Evolutionary conservation across 305 asterid species (phyloP), one percentile per base, ranked within the genome.

Genomic region (Vinca major): DNA sequence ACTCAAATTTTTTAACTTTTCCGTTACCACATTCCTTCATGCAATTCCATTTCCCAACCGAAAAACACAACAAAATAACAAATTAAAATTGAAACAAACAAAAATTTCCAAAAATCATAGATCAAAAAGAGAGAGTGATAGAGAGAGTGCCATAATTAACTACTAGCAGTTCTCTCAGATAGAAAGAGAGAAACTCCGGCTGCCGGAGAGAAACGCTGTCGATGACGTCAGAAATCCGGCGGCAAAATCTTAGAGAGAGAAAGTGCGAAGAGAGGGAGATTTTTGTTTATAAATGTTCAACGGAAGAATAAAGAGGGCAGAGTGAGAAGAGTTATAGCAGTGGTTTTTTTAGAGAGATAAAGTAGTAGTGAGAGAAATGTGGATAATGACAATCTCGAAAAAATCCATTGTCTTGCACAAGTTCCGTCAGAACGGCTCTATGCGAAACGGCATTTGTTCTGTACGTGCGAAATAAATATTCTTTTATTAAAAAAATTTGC

Each of bases 231-330:
- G n/a, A 45, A 63, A 58, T 45, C 67, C 67, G 48, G 49, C 72
- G 62, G 70, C 55, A 51, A 60, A 49, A 26, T 63, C 65, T 71
- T 43, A 71, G 80, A 78, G 76, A 78, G 80, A 20, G 48, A 36
- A 39, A 21, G 1, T 26, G 33, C 33, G 33, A 26, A 14, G 48
- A 71, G 80, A 78, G 76, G 77, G 80, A 26, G 33, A 26, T 26
- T 26, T 26, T 26, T 21, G 40, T 48, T 47, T 50, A 4, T 53
- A 47, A 20, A 52, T 12, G 65, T 68, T 56, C 44, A 55, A 54
- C 47, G 65, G 17, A 44, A 21, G 52, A 37, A 26, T 26, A 26
- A 26, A 26, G 33, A 26, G 33, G 33, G 33, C 33, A 26, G 33
- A 26, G 33, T 26, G 33, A 26, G 33, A 26, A 44, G 63, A 44